Evolutionary conservation across 2,329 filamentous ascomycete genomes (phyloP).

Genomic region (Cordyceps javanica): DNA sequence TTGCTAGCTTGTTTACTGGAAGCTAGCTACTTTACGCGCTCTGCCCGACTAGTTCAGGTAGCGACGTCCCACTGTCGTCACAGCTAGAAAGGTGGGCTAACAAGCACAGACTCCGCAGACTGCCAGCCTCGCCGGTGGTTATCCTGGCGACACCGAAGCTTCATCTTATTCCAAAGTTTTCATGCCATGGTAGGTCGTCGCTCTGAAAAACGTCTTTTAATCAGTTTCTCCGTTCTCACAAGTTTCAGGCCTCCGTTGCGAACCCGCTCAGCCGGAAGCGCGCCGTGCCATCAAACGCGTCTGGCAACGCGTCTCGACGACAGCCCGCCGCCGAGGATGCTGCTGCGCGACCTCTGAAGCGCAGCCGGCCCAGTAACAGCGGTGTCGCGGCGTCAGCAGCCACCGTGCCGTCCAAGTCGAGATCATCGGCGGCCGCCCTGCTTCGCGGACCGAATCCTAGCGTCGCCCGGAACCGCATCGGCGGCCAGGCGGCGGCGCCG

Average conservation of each 20-base stretch:
- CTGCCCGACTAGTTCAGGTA: too few relatives aligned
- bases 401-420: neutral
- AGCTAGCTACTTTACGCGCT: too few relatives aligned
- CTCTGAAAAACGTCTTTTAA: too few relatives aligned
- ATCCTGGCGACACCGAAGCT: too few relatives aligned
- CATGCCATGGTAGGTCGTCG: too few relatives aligned
- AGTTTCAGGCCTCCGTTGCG: slow-evolving; percentile 22
- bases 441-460: slow-evolving; percentile 10
- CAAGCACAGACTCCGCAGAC: too few relatives aligned
- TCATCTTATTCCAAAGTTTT: too few relatives aligned
- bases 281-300: slow-evolving; percentile 37
- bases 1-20: too few relatives aligned
- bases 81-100: too few relatives aligned
- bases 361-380: slow-evolving; percentile 13
- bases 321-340: slow-evolving; percentile 22
- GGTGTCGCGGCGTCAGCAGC: neutral
- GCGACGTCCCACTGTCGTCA: too few relatives aligned
- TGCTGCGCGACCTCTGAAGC: slow-evolving; percentile 14
- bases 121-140: too few relatives aligned
- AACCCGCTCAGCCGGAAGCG: slow-evolving; percentile 36
- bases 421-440: neutral
- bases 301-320: slow-evolving; percentile 21
- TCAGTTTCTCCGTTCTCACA: too few relatives aligned
- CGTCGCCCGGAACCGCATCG: slow-evolving; percentile 3
- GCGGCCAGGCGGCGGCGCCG: neutral